Base-by-base conservation (phyloP, 805 yeast genomes). In the Dipodascopsis uninucleata region DNA sequence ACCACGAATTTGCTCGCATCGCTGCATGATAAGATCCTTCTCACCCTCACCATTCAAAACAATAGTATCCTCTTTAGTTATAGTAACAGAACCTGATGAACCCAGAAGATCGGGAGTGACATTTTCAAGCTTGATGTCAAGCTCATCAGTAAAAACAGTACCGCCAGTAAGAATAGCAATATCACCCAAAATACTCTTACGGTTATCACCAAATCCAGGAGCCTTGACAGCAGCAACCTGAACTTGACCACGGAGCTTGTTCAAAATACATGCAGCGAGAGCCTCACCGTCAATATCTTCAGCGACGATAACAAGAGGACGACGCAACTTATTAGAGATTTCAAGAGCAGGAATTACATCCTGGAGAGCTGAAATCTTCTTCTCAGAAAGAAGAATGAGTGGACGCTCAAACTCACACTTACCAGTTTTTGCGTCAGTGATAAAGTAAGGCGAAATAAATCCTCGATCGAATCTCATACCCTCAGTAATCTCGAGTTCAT, bases 381-480 rank as follows among this genome's bases (percentile, higher is more conserved):
- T 87, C 77, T 93, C 97, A 58, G 88, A 79, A 55, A 93, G 75
- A 62, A 93, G 74, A 47, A 93, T 58, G 64, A 93, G 75, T 50
- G 98, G 97, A 71, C 85, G 86, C 72, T 87, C 96, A 56, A 90
- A 85, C 72, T 89, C 97, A 48, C 86, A 94, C 74, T 90, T 93
- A 63, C 93, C 96, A 45, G 71, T 56, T 74, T 88, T 93, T 63
- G 95, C 78, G 67, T 89, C 88, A 58, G 96, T 87, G 70, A 89
- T 87, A 70, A 90, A 90, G 75, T 93, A 89, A 37, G 97, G 97
- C 35, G 96, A 86, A 63, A 90, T 86, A 77, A 78, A 93, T 60
- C 97, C 97, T 64, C 97, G 85, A 73, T 88, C 96, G 65, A 93
- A 90, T 72, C 90, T 82, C 95, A 90, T 87, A 71, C 98, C 98